A percentile compares a stretch with the other conserved stretches of the same genome.
These are phyloP conservation scores for Aurantiochytrium sp. DNA, from an alignment of 108 stramenopile genomes.

Conservation along the genomic window DNA sequence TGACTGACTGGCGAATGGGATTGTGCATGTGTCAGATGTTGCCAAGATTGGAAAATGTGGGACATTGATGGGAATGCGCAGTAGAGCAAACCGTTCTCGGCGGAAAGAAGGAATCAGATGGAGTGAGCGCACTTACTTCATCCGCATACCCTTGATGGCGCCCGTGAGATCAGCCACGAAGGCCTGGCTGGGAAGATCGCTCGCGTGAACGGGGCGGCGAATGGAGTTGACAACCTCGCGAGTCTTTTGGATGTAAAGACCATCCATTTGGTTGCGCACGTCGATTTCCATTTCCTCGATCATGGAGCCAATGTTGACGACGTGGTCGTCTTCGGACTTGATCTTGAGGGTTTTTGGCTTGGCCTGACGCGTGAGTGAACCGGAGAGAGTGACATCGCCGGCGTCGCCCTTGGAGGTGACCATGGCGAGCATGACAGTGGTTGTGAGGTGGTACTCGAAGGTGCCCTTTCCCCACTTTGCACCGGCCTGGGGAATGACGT, in stretches of 20 bases:
- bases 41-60: too few species aligned
- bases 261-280: constrained; percentile 63
- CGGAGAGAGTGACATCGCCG: constrained; percentile 40
- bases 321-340: constrained; percentile 48
- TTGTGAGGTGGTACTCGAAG: constrained; percentile 60
- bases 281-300: constrained; percentile 90
- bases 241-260: constrained; percentile 77
- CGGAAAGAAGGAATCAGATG: too few species aligned
- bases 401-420: constrained; percentile 21
- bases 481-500: constrained; percentile 43
- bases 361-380: constrained; percentile 36
- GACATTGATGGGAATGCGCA: too few species aligned
- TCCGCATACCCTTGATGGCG: neutral
- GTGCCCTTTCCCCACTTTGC: constrained; percentile 31
- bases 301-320: constrained; percentile 77
- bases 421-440: constrained; percentile 65
- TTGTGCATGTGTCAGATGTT: too few species aligned
- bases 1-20: too few species aligned
- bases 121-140: neutral
- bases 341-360: neutral
- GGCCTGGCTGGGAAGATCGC: neutral
- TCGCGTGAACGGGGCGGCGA: constrained; percentile 24
- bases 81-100: too few species aligned
- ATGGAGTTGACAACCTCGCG: constrained; percentile 66
- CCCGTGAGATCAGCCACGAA: neutral